Percentiles rank a stretch among this genome's conserved stretches.
Conservation (phyloP, 2,329 filamentous ascomycete genomes). For the Fusarium domesticum region DNA sequence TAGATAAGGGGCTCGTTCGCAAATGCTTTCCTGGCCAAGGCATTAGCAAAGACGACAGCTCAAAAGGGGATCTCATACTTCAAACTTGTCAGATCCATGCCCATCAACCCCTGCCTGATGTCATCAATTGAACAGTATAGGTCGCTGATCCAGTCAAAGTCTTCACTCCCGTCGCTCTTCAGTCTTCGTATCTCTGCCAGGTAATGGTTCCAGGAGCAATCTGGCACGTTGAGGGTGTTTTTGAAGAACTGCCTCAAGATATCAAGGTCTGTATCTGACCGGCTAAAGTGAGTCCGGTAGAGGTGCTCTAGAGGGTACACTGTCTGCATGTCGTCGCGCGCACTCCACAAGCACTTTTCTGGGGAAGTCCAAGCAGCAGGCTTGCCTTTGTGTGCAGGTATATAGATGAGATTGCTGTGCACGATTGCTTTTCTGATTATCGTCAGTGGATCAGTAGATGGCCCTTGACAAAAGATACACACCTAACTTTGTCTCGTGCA, state of each 20-base stretch:
- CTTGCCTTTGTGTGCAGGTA: conserved; percentile 3
- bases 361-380: conserved; percentile 9
- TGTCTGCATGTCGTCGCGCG: conserved; percentile 16
- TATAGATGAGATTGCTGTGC: conserved; percentile 8
- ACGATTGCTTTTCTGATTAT: conserved; percentile 4
- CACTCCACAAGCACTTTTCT: conserved; percentile 15
- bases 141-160: conserved; percentile 18
- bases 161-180: conserved; percentile 6
- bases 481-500: conserved; percentile 8
- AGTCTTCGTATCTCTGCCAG: conserved; percentile 14
- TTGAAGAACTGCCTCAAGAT: conserved; percentile 20
- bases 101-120: neutral
- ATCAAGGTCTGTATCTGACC: conserved; percentile 10
- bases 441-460: neutral
- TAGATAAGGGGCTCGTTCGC: neutral
- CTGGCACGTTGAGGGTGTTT: conserved; percentile 1
- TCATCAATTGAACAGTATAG: conserved; percentile 8
- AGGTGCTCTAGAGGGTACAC: conserved; percentile 14
- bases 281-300: conserved; percentile 8
- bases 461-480: neutral
- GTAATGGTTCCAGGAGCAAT: conserved; percentile 16
- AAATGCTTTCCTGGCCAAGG: conserved; percentile 2
- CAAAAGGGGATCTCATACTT: neutral
- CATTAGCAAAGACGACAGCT: neutral
- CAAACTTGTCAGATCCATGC: neutral